Percentiles rank a stretch among this genome's conserved stretches.
These are phyloP conservation scores for Cryphonectria japonica DNA, from an alignment of 2,329 filamentous ascomycete species.

Conservation along the genomic window DNA sequence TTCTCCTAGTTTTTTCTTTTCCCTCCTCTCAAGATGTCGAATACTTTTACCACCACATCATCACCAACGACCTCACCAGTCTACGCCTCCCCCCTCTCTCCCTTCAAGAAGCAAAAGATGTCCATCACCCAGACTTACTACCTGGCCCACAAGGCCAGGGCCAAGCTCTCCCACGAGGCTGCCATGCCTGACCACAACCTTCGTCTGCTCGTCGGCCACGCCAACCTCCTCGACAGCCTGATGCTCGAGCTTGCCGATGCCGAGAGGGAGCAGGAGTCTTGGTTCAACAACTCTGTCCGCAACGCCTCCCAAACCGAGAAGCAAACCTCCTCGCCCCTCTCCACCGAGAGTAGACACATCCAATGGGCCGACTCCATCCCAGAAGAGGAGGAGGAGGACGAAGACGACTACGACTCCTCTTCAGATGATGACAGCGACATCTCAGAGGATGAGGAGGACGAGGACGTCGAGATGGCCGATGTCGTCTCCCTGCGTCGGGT, in stretches of 20 bases:
- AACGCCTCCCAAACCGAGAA: slow-evolving; percentile 60
- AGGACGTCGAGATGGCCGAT: slow-evolving; percentile 64
- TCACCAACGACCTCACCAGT: slow-evolving; percentile 30
- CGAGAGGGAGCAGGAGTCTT: slow-evolving; percentile 92
- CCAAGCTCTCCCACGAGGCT: slow-evolving; percentile 94
- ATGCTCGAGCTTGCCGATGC: slow-evolving; percentile 90
- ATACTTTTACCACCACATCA: slow-evolving; percentile 30
- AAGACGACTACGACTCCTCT: slow-evolving; percentile 61
- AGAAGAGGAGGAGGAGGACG: slow-evolving; percentile 71
- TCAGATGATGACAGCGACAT: slow-evolving; percentile 47
- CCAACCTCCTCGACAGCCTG: slow-evolving; percentile 94
- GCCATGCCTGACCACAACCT: slow-evolving; percentile 91
- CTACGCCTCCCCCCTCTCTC: slow-evolving; percentile 47
- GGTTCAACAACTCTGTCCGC: slow-evolving; percentile 95
- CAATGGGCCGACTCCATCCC: slow-evolving; percentile 84
- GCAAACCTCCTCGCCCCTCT: neutral
- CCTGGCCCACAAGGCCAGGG: slow-evolving; percentile 93
- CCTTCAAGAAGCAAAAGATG: slow-evolving; percentile 79
- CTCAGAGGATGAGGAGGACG: slow-evolving; percentile 34
- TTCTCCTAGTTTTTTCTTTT: neutral
- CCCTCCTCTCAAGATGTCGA: slow-evolving; percentile 41
- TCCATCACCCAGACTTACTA: slow-evolving; percentile 98
- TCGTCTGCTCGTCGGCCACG: slow-evolving; percentile 92
- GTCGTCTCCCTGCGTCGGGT: slow-evolving; percentile 52
- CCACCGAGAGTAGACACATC: slow-evolving; percentile 68